Evolutionary conservation across 345 rosid species (phyloP), one percentile per base, ranked within the genome.

Genomic region (Pseudoturritis turrita): DNA sequence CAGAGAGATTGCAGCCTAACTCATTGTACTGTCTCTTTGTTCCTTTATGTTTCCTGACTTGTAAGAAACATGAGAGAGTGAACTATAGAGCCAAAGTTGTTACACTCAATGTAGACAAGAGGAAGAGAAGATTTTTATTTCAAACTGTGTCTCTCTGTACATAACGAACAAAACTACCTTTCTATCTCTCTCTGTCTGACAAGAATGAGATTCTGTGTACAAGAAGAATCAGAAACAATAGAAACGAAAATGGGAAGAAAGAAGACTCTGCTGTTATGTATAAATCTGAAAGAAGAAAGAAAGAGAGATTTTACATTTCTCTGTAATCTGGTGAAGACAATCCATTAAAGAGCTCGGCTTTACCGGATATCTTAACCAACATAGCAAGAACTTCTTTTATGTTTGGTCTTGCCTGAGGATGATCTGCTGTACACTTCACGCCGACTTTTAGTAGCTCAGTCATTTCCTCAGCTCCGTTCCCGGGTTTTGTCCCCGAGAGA

Each of bases 391-490:
- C 97, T 79, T 94, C 95, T 70, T 91, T 94, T 95, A 91, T 91
- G 84, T 80, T 94, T 22, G 98, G 98, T 62, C 98, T 83, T 45
- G 86, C 83, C 26, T 80, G 92, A 13, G 98, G 98, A 18, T 85
- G 62, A 56, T 90, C 98, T 0, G 89, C 87, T 0, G 90, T 83
- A 78, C 98, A 91, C 77, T 77, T 79, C 23, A 89, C 77, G 18
- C 90, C 96, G 10, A 91, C 78, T 72, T 70, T 74, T 37, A 94
- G 76, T 15, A 91, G 79, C 67, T 88, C 91, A 14, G 76, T 70
- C 88, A 94, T 75, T 78, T 85, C 87, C 65, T 81, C 81, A 0
- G 90, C 90, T 5, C 91, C 97, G 26, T 86, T 80, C 0, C 80
- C 87, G 29, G 85, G 76, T 10, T 93, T 96, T 0, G 89, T 86